Base-by-base conservation (phyloP, 2,329 filamentous ascomycete species). In the Colletotrichum lupini region DNA sequence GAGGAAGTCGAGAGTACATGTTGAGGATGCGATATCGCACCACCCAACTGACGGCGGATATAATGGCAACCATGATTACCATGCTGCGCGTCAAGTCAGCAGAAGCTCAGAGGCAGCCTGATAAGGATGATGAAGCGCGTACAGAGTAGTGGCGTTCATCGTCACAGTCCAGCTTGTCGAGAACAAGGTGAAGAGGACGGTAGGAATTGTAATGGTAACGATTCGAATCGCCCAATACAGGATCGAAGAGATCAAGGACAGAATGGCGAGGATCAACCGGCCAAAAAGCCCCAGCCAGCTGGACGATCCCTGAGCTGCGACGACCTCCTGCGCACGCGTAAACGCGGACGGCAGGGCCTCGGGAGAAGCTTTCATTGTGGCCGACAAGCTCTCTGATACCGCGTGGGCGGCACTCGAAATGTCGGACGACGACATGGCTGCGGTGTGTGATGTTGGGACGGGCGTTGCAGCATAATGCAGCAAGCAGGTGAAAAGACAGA, bases 131-230 rank as follows among this genome's bases (percentile, higher is more conserved):
- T 59, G 42, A 19, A 49, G 19, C 42, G 61, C 92, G 80, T 91
- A 97, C 92, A 99, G 84, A 22, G 97, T 99, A 24, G 96, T 98
- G 77, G 97, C 96, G 81, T 98, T 98, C 95, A 99, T 97, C 12
- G 97, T 99, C 80, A 99, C 94, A 0, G 97, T 99, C 86, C 97
- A 87, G 82, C 94, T 98, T 76, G 95, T 96, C 6, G 95, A 98
- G 80, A 98, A 94, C 75, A 98, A 87, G 6, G 92, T 94, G 81
- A 97, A 99, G 22, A 98, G 89, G 83, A 97, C 91, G 81, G 94
- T 95, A 56, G 97, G 97, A 72, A 98, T 82, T 19, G 94, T 97
- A 77, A 98, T 95, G 30, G 96, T 97, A 22, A 92, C 90, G 79
- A 98, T 93, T 74, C 93, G 94, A 77, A 98, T 91, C 67, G 92